A percentile compares a stretch with the other conserved stretches of the same genome.
These are phyloP conservation scores for Rhododendron ovatum DNA, from an alignment of 148 eudicot genomes.

Conservation along the genomic window DNA sequence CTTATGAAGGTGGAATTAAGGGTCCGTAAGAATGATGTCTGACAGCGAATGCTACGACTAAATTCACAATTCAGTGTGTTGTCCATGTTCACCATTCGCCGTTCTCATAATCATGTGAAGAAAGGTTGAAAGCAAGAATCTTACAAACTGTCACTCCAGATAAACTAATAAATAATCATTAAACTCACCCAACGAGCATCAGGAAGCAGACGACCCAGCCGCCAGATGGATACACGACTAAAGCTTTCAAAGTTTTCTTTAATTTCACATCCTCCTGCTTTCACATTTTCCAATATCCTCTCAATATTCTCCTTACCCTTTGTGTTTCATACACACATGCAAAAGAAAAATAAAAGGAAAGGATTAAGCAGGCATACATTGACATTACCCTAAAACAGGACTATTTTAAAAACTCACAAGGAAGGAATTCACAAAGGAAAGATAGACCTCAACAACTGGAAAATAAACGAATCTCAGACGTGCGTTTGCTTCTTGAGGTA, in stretches of 20 bases:
- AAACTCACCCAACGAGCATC: constrained; percentile 73
- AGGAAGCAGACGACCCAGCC: constrained; percentile 84
- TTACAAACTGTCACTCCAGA: neutral
- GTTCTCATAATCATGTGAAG: neutral
- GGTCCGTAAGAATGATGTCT: neutral
- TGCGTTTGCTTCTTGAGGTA: constrained; percentile 50
- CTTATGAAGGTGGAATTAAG: neutral
- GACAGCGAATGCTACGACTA: neutral
- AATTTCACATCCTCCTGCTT: constrained; percentile 38
- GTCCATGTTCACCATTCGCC: neutral
- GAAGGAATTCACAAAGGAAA: neutral
- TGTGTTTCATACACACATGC: neutral
- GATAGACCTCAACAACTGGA: constrained; percentile 50
- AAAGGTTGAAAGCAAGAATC: neutral
- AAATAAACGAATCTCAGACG: constrained; percentile 61
- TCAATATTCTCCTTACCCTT: constrained; percentile 72
- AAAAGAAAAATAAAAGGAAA: neutral
- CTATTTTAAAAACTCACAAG: neutral
- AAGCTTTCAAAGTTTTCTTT: constrained; percentile 47
- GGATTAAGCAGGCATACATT: neutral
- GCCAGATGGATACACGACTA: constrained; percentile 63
- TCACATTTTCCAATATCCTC: constrained; percentile 44
- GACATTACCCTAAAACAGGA: neutral
- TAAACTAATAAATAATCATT: neutral
- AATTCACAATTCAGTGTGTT: neutral